Base-by-base conservation (phyloP, 1,284 basidiomycete species). In the Ustilago tritici region DNA sequence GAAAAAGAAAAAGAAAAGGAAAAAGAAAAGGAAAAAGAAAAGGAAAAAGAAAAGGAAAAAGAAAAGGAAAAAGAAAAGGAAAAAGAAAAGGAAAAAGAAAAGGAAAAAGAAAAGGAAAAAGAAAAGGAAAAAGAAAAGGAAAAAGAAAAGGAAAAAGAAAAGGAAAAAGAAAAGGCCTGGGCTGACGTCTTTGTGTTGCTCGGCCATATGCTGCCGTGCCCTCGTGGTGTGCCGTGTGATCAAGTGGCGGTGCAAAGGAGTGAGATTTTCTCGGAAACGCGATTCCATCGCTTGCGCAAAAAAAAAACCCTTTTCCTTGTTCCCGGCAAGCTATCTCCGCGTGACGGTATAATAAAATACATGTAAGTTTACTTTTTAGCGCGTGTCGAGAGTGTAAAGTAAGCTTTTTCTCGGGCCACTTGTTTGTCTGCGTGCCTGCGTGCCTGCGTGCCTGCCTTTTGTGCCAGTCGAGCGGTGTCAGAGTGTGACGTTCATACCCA, bases 311-410 rank as follows among this genome's bases (percentile, higher is more conserved):
- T 28, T 50, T 50, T 32, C 1, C 49, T 50, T 31, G 23, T 15
- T 50, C 28, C 31, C 49, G 28, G 49, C 28, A 31, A 50, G 49
- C 49, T 50, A 50, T 50, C 49, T 50, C 49, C 49, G 49, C 49
- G 49, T 32, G 23, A 28, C 15, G 28, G 49, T 6, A 50, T 0
- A 3, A 28, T 28, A 28, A 28, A 28, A 28, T 28, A 28, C 23
- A 28, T 11, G 7, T 49, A 49, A 50, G 31, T 50, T 50, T 40
- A 11, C 15, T 40, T 50, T 40, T 56, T 40, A 36, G 34, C 54
- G 54, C 54, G 38, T 36, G 54, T 56, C 54, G 34, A 36, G 54
- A 36, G 54, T 36, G 54, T 56, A 19, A 56, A 56, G 54, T 56
- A 56, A 56, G 54, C 54, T 56, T 56, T 28, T 41, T 41, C 35